These are phyloP conservation scores for Ceratocystiopsis sp. DNA, from an alignment of 2,329 filamentous ascomycete genomes.

Conservation along the genomic window DNA sequence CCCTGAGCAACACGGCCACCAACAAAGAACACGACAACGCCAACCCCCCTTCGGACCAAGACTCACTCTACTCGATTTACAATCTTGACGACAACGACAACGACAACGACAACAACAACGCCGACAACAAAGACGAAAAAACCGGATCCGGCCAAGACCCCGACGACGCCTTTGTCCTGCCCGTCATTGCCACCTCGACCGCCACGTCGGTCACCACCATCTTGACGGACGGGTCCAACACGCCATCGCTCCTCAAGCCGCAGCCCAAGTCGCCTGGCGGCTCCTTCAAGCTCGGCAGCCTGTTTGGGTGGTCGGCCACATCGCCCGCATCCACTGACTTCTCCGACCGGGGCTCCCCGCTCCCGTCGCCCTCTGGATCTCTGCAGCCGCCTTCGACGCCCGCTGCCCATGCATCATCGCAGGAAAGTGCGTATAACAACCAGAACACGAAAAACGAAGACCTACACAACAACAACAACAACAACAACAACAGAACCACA, in stretches of 20 bases:
- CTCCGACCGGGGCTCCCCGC: constrained; percentile 30
- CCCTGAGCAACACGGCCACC: constrained; percentile 6
- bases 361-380: constrained; percentile 34
- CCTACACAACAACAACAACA: constrained; percentile 1
- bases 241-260: constrained; percentile 8
- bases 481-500: constrained; percentile 6
- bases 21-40: constrained; percentile 16
- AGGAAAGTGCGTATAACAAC: neutral
- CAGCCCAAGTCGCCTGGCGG: constrained; percentile 33
- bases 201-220: neutral
- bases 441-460: neutral
- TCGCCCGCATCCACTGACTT: constrained; percentile 30
- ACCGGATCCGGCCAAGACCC: no score
- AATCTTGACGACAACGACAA: constrained; percentile 5
- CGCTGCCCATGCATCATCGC: constrained; percentile 24
- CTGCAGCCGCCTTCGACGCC: constrained; percentile 15
- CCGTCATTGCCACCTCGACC: constrained; percentile 1
- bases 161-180: constrained; percentile 1
- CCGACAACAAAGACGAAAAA: no score
- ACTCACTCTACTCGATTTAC: constrained; percentile 2
- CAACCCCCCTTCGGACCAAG: constrained; percentile 1
- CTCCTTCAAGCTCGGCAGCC: constrained; percentile 30
- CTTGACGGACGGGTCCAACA: neutral
- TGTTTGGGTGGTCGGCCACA: constrained; percentile 36
- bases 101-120: constrained; percentile 4